Evolutionary conservation across 2,329 filamentous ascomycete species (phyloP).

Genomic region (Fusarium temperatum): DNA sequence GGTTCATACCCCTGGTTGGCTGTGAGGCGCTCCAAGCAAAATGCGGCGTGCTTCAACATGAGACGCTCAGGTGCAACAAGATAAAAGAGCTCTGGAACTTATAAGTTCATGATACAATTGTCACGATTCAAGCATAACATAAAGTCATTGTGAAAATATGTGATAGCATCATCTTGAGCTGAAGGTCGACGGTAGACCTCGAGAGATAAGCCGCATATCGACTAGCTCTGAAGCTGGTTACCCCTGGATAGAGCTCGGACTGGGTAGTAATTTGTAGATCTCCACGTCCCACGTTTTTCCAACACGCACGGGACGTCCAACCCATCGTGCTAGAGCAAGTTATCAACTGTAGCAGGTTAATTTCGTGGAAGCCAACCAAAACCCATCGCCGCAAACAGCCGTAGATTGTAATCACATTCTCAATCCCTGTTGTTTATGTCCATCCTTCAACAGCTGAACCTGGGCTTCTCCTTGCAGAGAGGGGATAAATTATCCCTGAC

Average conservation of each 20-base stretch:
- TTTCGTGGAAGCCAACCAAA: slow-evolving; percentile 9
- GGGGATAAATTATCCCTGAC: slow-evolving; percentile 5
- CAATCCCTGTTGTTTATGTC: slow-evolving; percentile 8
- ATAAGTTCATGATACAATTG: neutral
- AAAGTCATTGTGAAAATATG: neutral
- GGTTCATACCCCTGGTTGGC: slow-evolving; percentile 14
- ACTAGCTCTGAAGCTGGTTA: slow-evolving; percentile 13
- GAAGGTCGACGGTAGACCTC: too few relatives aligned
- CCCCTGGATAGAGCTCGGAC: slow-evolving; percentile 33
- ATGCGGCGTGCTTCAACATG: slow-evolving; percentile 5
- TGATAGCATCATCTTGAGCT: neutral
- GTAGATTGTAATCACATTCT: neutral
- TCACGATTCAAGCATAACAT: neutral
- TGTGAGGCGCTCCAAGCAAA: slow-evolving; percentile 15
- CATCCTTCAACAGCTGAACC: neutral
- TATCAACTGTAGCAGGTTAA: slow-evolving; percentile 17
- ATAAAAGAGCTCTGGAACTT: neutral
- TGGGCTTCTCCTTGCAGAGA: slow-evolving; percentile 3
- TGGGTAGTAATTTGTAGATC: slow-evolving; percentile 20
- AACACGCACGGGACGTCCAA: slow-evolving; percentile 5
- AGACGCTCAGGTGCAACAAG: slow-evolving; percentile 17
- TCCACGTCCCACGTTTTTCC: slow-evolving; percentile 32
- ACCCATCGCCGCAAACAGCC: slow-evolving; percentile 9
- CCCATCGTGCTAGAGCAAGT: slow-evolving; percentile 11
- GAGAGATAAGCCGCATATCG: slow-evolving; percentile 8